Evolutionary conservation across 2,329 filamentous ascomycete genomes (phyloP).

Genomic region (Aspergillus sp.): DNA sequence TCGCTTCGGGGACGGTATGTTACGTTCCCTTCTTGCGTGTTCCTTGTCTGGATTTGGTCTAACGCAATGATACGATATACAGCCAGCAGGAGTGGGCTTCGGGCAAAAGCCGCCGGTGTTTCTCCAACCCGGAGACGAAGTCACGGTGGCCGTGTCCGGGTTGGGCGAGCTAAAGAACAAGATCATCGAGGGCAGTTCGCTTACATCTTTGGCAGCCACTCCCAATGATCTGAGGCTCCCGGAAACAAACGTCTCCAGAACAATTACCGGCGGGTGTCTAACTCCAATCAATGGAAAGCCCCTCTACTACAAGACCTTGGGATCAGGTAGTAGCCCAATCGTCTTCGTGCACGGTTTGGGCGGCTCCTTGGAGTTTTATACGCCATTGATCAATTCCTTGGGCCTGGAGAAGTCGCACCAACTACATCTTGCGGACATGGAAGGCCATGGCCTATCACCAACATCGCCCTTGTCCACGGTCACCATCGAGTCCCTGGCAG

Average conservation of each 20-base stretch:
- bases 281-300: constrained; percentile 31
- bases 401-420: constrained; percentile 6
- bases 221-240: neutral
- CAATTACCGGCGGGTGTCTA: constrained; percentile 18
- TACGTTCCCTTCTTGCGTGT: too few relatives aligned
- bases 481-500: constrained; percentile 38
- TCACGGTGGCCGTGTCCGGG: neutral
- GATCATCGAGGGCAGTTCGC: neutral
- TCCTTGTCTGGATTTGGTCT: constrained; percentile 32
- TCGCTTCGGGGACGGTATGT: constrained; percentile 43
- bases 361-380: constrained; percentile 39
- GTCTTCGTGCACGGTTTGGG: constrained; percentile 51
- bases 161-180: neutral
- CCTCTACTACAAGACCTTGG: constrained; percentile 18
- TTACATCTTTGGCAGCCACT: neutral
- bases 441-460: constrained; percentile 47
- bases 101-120: neutral
- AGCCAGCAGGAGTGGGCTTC: constrained; percentile 2
- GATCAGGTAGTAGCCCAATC: constrained; percentile 16
- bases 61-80: neutral
- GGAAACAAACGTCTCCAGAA: neutral
- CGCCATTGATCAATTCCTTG: constrained; percentile 33
- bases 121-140: neutral
- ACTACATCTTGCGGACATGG: constrained; percentile 45
- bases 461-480: constrained; percentile 26